A percentile compares a stretch with the other conserved stretches of the same genome.
Evolutionary conservation across 2,329 filamentous ascomycete species (phyloP).

Genomic region (Purpureocillium lavendulum): DNA sequence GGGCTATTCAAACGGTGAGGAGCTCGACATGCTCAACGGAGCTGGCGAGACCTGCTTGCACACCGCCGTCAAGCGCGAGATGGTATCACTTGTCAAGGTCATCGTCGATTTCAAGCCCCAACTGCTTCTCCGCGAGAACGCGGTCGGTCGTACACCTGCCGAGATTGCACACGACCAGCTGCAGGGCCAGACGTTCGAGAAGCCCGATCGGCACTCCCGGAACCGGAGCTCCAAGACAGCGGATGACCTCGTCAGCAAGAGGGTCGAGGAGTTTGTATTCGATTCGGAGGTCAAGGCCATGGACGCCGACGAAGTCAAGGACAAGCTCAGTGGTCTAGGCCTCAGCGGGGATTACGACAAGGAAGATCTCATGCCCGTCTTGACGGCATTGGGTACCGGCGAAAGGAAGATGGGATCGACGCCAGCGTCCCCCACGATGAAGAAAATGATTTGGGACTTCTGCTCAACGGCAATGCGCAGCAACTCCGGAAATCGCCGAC

Average conservation of each 20-base stretch:
- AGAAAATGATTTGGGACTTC: constrained; percentile 23
- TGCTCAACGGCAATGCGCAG: constrained; percentile 21
- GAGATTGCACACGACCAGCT: constrained; percentile 56
- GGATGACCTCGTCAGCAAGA: constrained; percentile 8
- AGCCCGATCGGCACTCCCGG: constrained; percentile 7
- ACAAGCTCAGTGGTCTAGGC: constrained; percentile 13
- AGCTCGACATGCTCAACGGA: constrained; percentile 51
- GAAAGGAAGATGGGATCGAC: constrained; percentile 7
- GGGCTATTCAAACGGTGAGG: constrained; percentile 45
- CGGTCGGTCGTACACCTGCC: constrained; percentile 63
- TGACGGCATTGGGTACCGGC: constrained; percentile 15
- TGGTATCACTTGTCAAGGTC: constrained; percentile 26
- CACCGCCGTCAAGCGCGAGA: constrained; percentile 34
- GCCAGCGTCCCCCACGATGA: constrained; percentile 5
- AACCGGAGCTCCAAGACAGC: constrained; percentile 4
- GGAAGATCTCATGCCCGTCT: constrained; percentile 15
- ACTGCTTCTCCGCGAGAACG: constrained; percentile 63
- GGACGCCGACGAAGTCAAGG: constrained; percentile 10
- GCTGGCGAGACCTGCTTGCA: constrained; percentile 60
- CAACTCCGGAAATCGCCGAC: constrained; percentile 31
- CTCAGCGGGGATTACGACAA: constrained; percentile 19
- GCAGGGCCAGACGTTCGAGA: constrained; percentile 27
- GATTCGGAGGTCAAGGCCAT: constrained; percentile 5
- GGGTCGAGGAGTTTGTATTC: constrained; percentile 1
- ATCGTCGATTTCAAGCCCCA: constrained; percentile 48